phyloP scores from a whole-genome alignment of 257 asterid genomes.

The Pogostemon cablin region DNA sequence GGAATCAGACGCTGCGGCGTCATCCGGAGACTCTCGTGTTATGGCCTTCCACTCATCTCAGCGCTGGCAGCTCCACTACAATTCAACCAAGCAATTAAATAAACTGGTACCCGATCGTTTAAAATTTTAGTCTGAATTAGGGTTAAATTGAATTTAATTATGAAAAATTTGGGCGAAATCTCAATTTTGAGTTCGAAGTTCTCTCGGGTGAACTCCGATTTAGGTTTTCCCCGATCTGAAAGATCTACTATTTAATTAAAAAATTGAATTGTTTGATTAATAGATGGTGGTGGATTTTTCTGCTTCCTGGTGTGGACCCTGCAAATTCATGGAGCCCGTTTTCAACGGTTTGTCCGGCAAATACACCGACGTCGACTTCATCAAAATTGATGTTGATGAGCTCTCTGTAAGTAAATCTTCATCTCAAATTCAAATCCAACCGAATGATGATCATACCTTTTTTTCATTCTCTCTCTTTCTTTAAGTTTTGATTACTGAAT shows the following conservation, averaged over 20 bases:
- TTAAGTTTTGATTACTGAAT: background rate
- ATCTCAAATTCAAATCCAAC: background rate
- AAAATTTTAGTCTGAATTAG: too few species aligned
- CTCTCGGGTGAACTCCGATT: background rate
- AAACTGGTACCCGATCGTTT: constrained; percentile 54
- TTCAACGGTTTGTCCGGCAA: constrained; percentile 55
- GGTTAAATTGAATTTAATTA: too few species aligned
- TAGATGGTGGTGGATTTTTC: constrained; percentile 91
- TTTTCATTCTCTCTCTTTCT: background rate
- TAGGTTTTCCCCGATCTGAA: constrained; percentile 32
- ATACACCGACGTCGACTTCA: constrained; percentile 72
- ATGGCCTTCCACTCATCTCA: constrained; percentile 64
- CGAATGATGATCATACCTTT: background rate
- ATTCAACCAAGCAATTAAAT: constrained; percentile 62
- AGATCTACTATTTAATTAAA: background rate
- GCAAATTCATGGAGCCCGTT: constrained; percentile 81
- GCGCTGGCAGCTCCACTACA: constrained; percentile 79
- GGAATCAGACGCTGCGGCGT: constrained; percentile 25
- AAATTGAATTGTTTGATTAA: constrained; percentile 13
- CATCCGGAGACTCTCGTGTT: constrained; percentile 70
- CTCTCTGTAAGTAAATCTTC: constrained; percentile 52
- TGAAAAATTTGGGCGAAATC: too few species aligned
- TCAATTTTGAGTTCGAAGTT: background rate
- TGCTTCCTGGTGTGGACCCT: constrained; percentile 97
- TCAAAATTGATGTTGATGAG: constrained; percentile 85